These are phyloP conservation scores for Beauveria australis DNA, from an alignment of 2,329 filamentous ascomycete species.

Conservation along the genomic window DNA sequence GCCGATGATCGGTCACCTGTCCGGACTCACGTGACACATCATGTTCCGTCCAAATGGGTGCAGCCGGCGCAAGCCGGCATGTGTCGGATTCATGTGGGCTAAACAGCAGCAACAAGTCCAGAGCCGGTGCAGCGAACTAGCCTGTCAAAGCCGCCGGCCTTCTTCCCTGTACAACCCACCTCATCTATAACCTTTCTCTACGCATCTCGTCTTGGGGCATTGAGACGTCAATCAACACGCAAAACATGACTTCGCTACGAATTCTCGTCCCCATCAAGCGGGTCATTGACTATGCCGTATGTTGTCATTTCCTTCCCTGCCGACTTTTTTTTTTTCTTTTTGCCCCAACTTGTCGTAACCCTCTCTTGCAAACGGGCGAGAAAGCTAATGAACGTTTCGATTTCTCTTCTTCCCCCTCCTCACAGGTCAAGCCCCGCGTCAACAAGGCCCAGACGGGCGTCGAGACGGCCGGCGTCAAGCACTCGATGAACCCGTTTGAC, in stretches of 20 bases:
- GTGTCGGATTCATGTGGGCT: slow-evolving; percentile 1
- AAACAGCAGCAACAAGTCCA: background rate
- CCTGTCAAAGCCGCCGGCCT: slow-evolving; percentile 1
- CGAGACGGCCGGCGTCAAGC: slow-evolving; percentile 88
- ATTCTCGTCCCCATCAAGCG: slow-evolving; percentile 76
- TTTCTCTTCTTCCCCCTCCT: background rate
- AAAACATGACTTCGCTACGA: slow-evolving; percentile 53
- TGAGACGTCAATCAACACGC: slow-evolving; percentile 14
- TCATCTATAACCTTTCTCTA: slow-evolving; percentile 11
- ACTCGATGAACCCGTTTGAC: slow-evolving; percentile 98
- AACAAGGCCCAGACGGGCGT: slow-evolving; percentile 74
- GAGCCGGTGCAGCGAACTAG: background rate
- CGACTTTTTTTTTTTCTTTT: too few species aligned
- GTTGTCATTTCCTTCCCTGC: slow-evolving; percentile 19
- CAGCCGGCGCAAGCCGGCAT: slow-evolving; percentile 37
- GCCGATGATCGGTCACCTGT: slow-evolving; percentile 8
- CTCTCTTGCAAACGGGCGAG: background rate
- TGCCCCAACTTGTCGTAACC: background rate
- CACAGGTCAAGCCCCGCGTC: slow-evolving; percentile 59
- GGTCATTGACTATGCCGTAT: slow-evolving; percentile 80
- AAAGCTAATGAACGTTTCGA: background rate
- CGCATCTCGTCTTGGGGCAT: slow-evolving; percentile 17
- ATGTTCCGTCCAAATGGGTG: slow-evolving; percentile 27
- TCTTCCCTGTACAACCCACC: slow-evolving; percentile 4
- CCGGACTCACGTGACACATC: slow-evolving; percentile 25